phyloP scores from a whole-genome alignment of 306 rosid species.

The Malus asiatica region DNA sequence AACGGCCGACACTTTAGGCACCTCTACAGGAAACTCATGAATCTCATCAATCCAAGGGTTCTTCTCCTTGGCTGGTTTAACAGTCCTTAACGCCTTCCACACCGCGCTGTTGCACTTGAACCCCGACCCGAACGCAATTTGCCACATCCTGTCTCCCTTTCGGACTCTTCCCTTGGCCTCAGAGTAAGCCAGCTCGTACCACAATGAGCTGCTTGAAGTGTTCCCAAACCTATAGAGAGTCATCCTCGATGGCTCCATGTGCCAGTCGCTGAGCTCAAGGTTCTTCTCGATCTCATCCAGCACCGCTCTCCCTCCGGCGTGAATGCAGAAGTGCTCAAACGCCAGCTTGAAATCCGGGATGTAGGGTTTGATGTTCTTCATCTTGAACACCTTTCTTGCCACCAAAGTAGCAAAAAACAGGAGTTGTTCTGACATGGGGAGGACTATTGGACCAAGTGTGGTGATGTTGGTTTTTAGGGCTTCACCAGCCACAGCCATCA shows the following conservation, averaged over 20 bases:
- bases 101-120: conserved; percentile 94
- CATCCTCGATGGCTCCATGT: conserved; percentile 95
- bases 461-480: conserved; percentile 84
- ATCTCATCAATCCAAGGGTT: conserved; percentile 86
- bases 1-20: conserved; percentile 48
- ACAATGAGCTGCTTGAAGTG: conserved; percentile 84
- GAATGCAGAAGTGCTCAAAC: conserved; percentile 84
- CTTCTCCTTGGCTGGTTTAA: conserved; percentile 57
- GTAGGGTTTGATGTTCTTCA: conserved; percentile 60
- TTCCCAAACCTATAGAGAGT: conserved; percentile 73
- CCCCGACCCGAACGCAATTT: conserved; percentile 91
- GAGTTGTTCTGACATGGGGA: conserved; percentile 83
- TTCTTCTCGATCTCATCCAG: conserved; percentile 74
- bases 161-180: conserved; percentile 78
- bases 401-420: conserved; percentile 55
- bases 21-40: conserved; percentile 68
- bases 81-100: conserved; percentile 65
- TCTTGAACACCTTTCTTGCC: conserved; percentile 50
- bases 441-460: conserved; percentile 74
- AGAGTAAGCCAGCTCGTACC: conserved; percentile 82
- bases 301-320: conserved; percentile 82
- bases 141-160: conserved; percentile 80
- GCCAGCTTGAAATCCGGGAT: conserved; percentile 84
- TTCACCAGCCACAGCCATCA: conserved; percentile 83
- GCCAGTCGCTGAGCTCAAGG: conserved; percentile 68